Conservation (phyloP, 2,329 filamentous ascomycete species). For the Aspergillus chevalieri region DNA sequence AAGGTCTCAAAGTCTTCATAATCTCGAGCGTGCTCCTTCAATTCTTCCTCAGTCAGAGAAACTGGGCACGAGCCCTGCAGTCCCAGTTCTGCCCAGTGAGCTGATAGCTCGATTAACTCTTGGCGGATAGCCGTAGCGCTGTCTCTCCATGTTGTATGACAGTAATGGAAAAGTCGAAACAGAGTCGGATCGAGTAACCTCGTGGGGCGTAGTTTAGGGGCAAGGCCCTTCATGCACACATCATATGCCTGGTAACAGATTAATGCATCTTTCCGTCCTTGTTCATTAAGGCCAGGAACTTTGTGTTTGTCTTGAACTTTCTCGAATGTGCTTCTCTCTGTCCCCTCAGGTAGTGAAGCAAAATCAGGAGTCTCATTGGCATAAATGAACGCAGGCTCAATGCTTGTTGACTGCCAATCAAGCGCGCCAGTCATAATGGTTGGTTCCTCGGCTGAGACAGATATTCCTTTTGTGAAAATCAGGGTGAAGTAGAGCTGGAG, state of each 20-base stretch:
- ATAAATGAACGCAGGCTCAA: conserved; percentile 28
- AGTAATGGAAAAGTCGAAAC: conserved; percentile 28
- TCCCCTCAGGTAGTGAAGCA: conserved; percentile 9
- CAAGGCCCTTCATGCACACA: conserved; percentile 15
- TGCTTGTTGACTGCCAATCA: conserved; percentile 29
- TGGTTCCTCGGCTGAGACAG: conserved; percentile 13
- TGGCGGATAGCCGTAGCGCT: no score
- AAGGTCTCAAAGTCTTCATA: no score
- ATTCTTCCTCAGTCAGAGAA: no score
- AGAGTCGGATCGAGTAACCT: conserved; percentile 21
- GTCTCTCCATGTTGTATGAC: conserved; percentile 25
- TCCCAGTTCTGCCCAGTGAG: no score
- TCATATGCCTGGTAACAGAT: conserved; percentile 28
- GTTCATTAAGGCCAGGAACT: conserved; percentile 3
- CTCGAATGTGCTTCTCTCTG: conserved; percentile 10
- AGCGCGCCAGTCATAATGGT: conserved; percentile 25
- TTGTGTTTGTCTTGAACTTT: conserved; percentile 9
- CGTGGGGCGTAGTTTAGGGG: conserved; percentile 19
- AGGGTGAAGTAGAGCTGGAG: no score
- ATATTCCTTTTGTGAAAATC: no score
- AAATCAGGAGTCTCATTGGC: conserved; percentile 24
- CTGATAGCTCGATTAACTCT: no score
- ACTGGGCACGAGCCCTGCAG: no score
- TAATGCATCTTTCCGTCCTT: conserved; percentile 15
- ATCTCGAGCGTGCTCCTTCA: no score